Percentiles rank a stretch among this genome's conserved stretches.
These are phyloP conservation scores for Chaetomiaceae sp. DNA, from an alignment of 2,329 filamentous ascomycete genomes.

Conservation along the genomic window DNA sequence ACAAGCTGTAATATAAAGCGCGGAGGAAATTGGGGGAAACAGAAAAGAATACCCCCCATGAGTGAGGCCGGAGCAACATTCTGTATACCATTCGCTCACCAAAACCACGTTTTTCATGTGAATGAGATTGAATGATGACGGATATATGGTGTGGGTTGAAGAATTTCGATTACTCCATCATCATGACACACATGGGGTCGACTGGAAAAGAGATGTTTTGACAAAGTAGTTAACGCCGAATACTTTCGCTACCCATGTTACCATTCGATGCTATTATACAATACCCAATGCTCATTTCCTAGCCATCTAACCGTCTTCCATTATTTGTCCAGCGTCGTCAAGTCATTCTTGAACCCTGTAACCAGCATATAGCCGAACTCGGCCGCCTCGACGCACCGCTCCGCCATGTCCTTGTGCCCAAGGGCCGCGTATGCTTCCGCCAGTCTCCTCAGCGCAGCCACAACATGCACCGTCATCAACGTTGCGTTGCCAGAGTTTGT, in stretches of 20 bases:
- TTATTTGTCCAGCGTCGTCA: constrained; percentile 34
- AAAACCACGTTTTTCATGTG: too few relatives aligned
- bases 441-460: constrained; percentile 31
- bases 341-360: constrained; percentile 32
- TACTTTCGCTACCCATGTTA: not conserved
- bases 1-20: too few relatives aligned
- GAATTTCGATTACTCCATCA: too few relatives aligned
- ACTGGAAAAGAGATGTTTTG: not conserved
- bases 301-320: not conserved
- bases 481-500: constrained; percentile 18
- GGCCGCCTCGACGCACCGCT: constrained; percentile 29
- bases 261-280: not conserved
- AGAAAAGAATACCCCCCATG: too few relatives aligned
- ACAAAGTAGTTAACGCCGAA: not conserved
- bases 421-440: constrained; percentile 31
- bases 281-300: not conserved
- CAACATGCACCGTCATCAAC: constrained; percentile 35
- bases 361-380: constrained; percentile 32
- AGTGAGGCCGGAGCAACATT: too few relatives aligned
- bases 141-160: too few relatives aligned
- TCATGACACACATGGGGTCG: too few relatives aligned
- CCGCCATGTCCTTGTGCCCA: constrained; percentile 28
- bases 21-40: too few relatives aligned
- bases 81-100: too few relatives aligned
- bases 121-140: too few relatives aligned